Percentiles rank a stretch among this genome's conserved stretches.
Evolutionary conservation across 1,139 yeast species (phyloP).

Genomic region (Tardiomyces blankii): DNA sequence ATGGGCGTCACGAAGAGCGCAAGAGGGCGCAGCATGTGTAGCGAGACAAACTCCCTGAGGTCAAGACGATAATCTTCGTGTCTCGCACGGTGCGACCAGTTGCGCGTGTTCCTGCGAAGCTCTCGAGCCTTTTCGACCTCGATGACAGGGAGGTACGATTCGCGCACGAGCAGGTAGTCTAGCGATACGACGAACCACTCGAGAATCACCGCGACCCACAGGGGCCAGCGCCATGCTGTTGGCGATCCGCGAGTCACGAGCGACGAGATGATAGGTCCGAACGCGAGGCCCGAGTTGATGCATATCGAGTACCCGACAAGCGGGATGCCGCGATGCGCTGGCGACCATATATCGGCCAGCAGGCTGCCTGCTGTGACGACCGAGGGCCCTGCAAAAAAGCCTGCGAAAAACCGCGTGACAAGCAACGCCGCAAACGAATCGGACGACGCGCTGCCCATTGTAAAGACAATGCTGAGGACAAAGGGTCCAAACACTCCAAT

Average conservation of each 20-base stretch:
- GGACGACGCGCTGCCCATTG: slow-evolving; percentile 20
- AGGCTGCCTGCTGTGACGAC: slow-evolving; percentile 74
- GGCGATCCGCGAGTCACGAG: slow-evolving; percentile 22
- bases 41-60: slow-evolving; percentile 27
- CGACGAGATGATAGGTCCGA: slow-evolving; percentile 56
- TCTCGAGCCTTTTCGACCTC: slow-evolving; percentile 45
- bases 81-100: slow-evolving; percentile 33
- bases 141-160: slow-evolving; percentile 62
- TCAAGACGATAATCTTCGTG: slow-evolving; percentile 34
- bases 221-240: slow-evolving; percentile 49
- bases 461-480: slow-evolving; percentile 35
- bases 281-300: slow-evolving; percentile 62
- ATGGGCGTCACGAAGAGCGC: slow-evolving; percentile 36
- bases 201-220: slow-evolving; percentile 54
- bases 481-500: slow-evolving; percentile 56
- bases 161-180: slow-evolving; percentile 44
- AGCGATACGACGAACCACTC: slow-evolving; percentile 44
- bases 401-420: slow-evolving; percentile 59
- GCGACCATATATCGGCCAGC: slow-evolving; percentile 54
- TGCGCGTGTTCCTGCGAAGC: slow-evolving; percentile 49
- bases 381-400: slow-evolving; percentile 65
- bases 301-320: slow-evolving; percentile 60
- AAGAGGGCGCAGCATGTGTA: slow-evolving; percentile 34
- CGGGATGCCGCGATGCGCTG: slow-evolving; percentile 57
- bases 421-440: slow-evolving; percentile 47